These are phyloP conservation scores for Euryodendron excelsum DNA, from an alignment of 148 eudicot species.

Conservation along the genomic window DNA sequence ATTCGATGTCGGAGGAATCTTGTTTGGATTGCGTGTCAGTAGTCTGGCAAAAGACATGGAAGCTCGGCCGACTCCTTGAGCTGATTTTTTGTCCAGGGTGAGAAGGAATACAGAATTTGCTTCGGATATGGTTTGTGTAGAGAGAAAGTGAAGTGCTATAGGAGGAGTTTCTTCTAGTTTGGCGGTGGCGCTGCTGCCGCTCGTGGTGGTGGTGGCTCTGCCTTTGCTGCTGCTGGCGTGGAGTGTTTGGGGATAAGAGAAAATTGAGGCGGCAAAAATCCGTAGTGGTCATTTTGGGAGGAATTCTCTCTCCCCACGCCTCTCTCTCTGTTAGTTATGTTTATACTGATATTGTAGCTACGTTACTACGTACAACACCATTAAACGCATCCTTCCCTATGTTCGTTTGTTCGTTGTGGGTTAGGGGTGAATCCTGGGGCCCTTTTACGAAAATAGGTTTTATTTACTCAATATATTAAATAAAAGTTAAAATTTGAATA, in stretches of 20 bases:
- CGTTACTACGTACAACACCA: too few species aligned
- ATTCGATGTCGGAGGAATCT: slow-evolving; percentile 26
- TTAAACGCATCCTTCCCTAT: too few species aligned
- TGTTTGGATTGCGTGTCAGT: slow-evolving; percentile 34
- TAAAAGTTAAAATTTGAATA: too few species aligned
- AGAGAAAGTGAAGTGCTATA: neutral
- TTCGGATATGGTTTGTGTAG: neutral
- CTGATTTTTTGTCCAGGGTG: neutral
- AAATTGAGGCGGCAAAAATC: slow-evolving; percentile 17
- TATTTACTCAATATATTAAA: too few species aligned
- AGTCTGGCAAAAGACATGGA: slow-evolving; percentile 35
- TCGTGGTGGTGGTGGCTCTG: too few species aligned
- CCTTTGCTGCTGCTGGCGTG: slow-evolving; percentile 4
- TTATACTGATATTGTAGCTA: too few species aligned
- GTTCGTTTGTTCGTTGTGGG: too few species aligned
- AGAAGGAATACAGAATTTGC: neutral
- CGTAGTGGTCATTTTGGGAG: neutral
- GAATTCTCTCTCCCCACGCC: too few species aligned
- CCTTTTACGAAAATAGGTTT: too few species aligned
- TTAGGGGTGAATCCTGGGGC: too few species aligned
- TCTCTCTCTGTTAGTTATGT: too few species aligned
- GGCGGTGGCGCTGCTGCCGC: slow-evolving; percentile 7
- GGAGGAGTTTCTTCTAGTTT: slow-evolving; percentile 8
- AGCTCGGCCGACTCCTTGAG: slow-evolving; percentile 13
- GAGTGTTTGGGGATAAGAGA: slow-evolving; percentile 18